A percentile compares a stretch with the other conserved stretches of the same genome.
phyloP scores from a whole-genome alignment of 164 flowering plant species.

The Tinospora cordifolia region DNA sequence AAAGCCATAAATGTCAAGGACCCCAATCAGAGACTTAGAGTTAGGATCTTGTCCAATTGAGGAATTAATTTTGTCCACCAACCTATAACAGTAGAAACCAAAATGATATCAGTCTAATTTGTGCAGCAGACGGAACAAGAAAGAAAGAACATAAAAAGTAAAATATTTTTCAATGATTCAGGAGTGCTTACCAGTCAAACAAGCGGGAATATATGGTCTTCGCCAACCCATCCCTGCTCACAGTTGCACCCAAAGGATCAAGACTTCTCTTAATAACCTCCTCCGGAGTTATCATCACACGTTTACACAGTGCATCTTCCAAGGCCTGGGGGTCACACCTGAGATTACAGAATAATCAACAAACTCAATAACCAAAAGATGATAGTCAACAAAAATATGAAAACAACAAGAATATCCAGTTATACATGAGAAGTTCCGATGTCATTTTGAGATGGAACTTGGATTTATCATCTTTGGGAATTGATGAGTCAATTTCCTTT shows the following conservation, averaged over 20 bases:
- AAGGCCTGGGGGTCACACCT: conserved; percentile 69
- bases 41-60: conserved; percentile 91
- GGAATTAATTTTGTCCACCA: conserved; percentile 76
- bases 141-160: background rate
- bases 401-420: background rate
- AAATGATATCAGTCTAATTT: conserved; percentile 7
- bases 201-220: conserved; percentile 83
- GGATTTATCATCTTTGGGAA: conserved; percentile 53
- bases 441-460: conserved; percentile 68
- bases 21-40: conserved; percentile 72
- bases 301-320: conserved; percentile 74
- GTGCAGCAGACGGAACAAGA: background rate
- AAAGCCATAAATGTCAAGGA: conserved; percentile 97
- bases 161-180: background rate
- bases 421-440: conserved; percentile 72
- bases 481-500: conserved; percentile 63
- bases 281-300: conserved; percentile 85
- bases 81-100: conserved; percentile 39
- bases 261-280: conserved; percentile 85
- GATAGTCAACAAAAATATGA: conserved; percentile 1
- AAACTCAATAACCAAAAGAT: conserved; percentile 6
- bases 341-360: conserved; percentile 7
- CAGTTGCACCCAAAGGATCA: conserved; percentile 65
- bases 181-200: conserved; percentile 68
- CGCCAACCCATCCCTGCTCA: conserved; percentile 90